These are phyloP conservation scores for Phellinidium pouzarii DNA, from an alignment of 1,284 basidiomycete species.

Conservation along the genomic window DNA sequence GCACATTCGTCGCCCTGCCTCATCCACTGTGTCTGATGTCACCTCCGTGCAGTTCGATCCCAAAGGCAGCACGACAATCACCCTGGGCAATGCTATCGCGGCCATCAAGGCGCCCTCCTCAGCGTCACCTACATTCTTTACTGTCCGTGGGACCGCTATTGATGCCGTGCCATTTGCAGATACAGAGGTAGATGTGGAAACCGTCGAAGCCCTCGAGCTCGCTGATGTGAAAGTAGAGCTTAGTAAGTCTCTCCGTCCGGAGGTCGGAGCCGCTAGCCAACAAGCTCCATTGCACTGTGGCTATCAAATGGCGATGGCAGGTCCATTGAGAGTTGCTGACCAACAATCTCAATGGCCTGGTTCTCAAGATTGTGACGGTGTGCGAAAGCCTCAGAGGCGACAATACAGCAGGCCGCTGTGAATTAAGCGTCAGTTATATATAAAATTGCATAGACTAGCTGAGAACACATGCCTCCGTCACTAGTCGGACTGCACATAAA, in stretches of 20 bases:
- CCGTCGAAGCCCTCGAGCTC: constrained; percentile 63
- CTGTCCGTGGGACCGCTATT: constrained; percentile 94
- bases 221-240: constrained; percentile 61
- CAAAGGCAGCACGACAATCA: constrained; percentile 73
- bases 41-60: constrained; percentile 76
- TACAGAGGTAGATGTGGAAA: constrained; percentile 45
- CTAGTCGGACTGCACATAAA: constrained; percentile 84
- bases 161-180: constrained; percentile 58
- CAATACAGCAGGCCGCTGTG: constrained; percentile 65
- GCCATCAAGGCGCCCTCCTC: constrained; percentile 77
- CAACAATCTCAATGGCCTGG: constrained; percentile 78
- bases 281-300: constrained; percentile 65
- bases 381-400: constrained; percentile 80
- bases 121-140: constrained; percentile 88
- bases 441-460: neutral
- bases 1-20: constrained; percentile 74
- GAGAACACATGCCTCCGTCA: constrained; percentile 14
- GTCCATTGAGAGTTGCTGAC: constrained; percentile 61
- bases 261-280: constrained; percentile 80
- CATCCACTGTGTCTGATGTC: constrained; percentile 87
- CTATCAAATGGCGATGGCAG: constrained; percentile 55
- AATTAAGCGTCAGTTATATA: constrained; percentile 28
- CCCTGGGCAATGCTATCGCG: constrained; percentile 93
- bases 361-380: constrained; percentile 71
- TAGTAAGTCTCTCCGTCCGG: constrained; percentile 90